Conservation (phyloP, 768 basidiomycete species). For the Phlebiopsis flavidoalba region DNA sequence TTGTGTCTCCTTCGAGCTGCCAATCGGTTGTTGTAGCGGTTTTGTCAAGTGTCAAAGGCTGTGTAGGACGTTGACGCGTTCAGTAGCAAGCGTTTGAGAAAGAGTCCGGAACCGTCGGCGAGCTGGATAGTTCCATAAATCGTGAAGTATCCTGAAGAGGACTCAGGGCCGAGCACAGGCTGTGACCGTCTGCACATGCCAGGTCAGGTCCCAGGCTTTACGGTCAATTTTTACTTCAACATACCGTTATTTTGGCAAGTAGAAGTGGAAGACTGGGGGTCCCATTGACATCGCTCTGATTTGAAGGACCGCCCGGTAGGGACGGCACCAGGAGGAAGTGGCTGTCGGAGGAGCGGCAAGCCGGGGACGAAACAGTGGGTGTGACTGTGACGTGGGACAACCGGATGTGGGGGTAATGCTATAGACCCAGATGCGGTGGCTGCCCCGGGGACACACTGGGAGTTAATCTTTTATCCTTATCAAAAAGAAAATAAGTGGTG, state of each 20-base stretch:
- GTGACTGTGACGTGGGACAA: slow-evolving; percentile 25
- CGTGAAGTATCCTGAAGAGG: slow-evolving; percentile 45
- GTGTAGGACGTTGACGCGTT: slow-evolving; percentile 42
- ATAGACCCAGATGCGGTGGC: slow-evolving; percentile 5
- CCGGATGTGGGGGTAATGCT: slow-evolving; percentile 17
- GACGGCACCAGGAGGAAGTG: slow-evolving; percentile 20
- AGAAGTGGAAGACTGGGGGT: slow-evolving; percentile 54
- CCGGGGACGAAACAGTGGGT: slow-evolving; percentile 17
- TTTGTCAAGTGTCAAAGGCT: slow-evolving; percentile 39
- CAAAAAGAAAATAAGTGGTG: slow-evolving; percentile 1
- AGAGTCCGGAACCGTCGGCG: slow-evolving; percentile 38
- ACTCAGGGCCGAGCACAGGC: slow-evolving; percentile 48
- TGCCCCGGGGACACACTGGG: slow-evolving; percentile 44
- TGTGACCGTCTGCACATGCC: slow-evolving; percentile 33
- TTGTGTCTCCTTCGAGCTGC: slow-evolving; percentile 56
- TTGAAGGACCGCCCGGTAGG: slow-evolving; percentile 38
- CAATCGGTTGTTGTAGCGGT: slow-evolving; percentile 48
- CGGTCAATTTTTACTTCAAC: not conserved
- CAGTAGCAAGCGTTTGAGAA: slow-evolving; percentile 44
- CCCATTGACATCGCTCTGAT: slow-evolving; percentile 48
- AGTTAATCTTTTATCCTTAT: slow-evolving; percentile 37
- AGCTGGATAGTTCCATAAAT: slow-evolving; percentile 43
- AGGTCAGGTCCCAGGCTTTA: not conserved
- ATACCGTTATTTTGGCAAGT: slow-evolving; percentile 46
- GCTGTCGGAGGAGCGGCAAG: slow-evolving; percentile 29